These are phyloP conservation scores for Boletales sp. DNA, from an alignment of 768 basidiomycete species.

Conservation along the genomic window DNA sequence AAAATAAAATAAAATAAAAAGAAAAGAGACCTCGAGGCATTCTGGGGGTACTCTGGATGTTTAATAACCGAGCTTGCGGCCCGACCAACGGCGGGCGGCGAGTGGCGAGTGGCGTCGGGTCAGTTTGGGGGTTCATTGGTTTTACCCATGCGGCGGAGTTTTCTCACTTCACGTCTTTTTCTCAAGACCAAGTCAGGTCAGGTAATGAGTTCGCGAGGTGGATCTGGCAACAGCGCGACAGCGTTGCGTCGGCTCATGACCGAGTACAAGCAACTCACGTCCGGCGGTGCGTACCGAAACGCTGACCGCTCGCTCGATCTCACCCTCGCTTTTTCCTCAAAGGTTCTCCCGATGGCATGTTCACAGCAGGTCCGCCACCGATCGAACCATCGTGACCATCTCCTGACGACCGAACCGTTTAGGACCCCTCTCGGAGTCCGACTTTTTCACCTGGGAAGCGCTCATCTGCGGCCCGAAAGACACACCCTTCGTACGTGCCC, in stretches of 20 bases:
- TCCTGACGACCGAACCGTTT: neutral
- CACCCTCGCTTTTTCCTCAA: neutral
- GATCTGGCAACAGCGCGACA: conserved; percentile 52
- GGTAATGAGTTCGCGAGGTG: conserved; percentile 32
- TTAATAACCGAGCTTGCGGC: too few species aligned
- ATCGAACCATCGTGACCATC: neutral
- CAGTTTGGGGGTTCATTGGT: too few species aligned
- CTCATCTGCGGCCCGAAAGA: conserved; percentile 91
- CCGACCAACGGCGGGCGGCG: too few species aligned
- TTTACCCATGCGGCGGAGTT: too few species aligned
- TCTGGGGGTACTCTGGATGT: too few species aligned
- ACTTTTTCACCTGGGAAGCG: conserved; percentile 97
- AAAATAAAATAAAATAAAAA: too few species aligned
- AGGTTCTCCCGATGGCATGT: conserved; percentile 94
- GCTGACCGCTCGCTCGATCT: neutral
- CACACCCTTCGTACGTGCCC: conserved; percentile 77
- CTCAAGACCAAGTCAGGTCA: too few species aligned
- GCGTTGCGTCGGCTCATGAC: conserved; percentile 88
- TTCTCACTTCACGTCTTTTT: too few species aligned
- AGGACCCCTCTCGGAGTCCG: conserved; percentile 88
- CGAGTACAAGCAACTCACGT: conserved; percentile 83
- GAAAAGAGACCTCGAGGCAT: too few species aligned
- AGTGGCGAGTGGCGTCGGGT: too few species aligned
- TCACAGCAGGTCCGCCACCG: conserved; percentile 69
- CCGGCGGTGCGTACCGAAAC: conserved; percentile 50